Evolutionary conservation across 305 asterid species (phyloP), one percentile per base, ranked within the genome.

Genomic region (Rubia peregrina): DNA sequence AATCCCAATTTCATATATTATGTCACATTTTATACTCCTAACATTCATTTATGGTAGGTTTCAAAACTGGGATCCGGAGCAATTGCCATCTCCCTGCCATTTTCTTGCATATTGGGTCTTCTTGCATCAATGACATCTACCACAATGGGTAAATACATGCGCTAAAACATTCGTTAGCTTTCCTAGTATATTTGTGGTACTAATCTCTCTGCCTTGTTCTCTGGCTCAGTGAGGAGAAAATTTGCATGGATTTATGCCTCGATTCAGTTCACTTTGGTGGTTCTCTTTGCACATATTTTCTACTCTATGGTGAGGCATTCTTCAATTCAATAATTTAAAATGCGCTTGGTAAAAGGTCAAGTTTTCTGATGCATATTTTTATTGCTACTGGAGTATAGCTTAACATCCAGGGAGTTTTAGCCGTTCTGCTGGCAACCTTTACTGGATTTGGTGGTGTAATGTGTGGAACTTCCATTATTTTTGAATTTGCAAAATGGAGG

Each of bases 111-210:
- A 79, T 81, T 90, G 76, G 98, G 98, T 75, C 97, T 93, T 77
- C 91, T 93, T 72, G 97, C 98, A 64, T 90, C 96, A 59, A 93
- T 93, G 98, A 89, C 96, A 69, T 86, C 98, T 33, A 91, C 98
- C 41, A 89, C 96, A 70, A 93, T 93, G 95, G 96, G 98, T 90
- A 83, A 55, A 72, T 43, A 42, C 42, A 73, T 22, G 19, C 33
- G 9, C n/a, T 71, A 19, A 57, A 72, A 38, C 49, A 22, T 11
- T 17, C 49, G 38, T 53, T 53, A 40, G 49, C 75, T 16, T 40
- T 13, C 17, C 36, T 63, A 67, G 17, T 1, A 22, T 14, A 33
- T 63, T 72, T 26, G n/a, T 14, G 22, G 62, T 19, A 64, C 61
- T 75, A 55, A 62, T 63, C 17, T 38, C 17, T 63, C 16, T 53